phyloP scores from a whole-genome alignment of 148 eudicot genomes.

The Heliamphora exappendiculata region DNA sequence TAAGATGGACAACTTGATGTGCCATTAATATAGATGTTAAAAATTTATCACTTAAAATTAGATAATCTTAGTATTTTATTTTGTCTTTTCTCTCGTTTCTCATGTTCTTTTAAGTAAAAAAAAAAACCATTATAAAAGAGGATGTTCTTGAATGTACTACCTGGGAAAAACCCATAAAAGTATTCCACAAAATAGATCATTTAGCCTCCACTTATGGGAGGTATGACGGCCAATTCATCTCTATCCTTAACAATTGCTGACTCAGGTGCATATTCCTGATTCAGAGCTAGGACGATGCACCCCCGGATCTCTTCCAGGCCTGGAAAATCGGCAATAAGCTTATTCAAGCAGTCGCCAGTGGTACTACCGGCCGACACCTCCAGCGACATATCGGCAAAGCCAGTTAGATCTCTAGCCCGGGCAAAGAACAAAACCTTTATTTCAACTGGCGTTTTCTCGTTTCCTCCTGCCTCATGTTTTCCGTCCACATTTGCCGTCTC shows the following conservation, averaged over 20 bases:
- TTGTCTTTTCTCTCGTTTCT: too few relatives aligned
- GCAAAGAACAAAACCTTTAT: slow-evolving; percentile 89
- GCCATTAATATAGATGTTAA: too few relatives aligned
- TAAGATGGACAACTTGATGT: too few relatives aligned
- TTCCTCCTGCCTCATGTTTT: too few relatives aligned
- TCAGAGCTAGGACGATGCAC: slow-evolving; percentile 81
- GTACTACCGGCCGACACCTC: slow-evolving; percentile 68
- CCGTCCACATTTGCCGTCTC: slow-evolving; percentile 12
- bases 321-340: slow-evolving; percentile 52
- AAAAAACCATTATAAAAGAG: too few relatives aligned
- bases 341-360: slow-evolving; percentile 63
- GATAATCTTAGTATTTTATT: too few relatives aligned
- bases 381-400: slow-evolving; percentile 49
- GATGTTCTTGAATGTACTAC: too few relatives aligned
- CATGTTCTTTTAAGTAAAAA: too few relatives aligned
- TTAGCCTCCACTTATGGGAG: slow-evolving; percentile 93
- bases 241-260: slow-evolving; percentile 47
- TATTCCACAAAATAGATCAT: too few relatives aligned
- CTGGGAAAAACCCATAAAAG: too few relatives aligned
- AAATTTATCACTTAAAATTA: too few relatives aligned
- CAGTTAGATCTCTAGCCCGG: slow-evolving; percentile 86
- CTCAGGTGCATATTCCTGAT: slow-evolving; percentile 77
- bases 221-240: slow-evolving; percentile 92
- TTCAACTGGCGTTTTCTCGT: slow-evolving; percentile 24
- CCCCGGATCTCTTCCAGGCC: slow-evolving; percentile 62